Conservation (phyloP, 257 asterid genomes). For the Solanum piurae region DNA sequence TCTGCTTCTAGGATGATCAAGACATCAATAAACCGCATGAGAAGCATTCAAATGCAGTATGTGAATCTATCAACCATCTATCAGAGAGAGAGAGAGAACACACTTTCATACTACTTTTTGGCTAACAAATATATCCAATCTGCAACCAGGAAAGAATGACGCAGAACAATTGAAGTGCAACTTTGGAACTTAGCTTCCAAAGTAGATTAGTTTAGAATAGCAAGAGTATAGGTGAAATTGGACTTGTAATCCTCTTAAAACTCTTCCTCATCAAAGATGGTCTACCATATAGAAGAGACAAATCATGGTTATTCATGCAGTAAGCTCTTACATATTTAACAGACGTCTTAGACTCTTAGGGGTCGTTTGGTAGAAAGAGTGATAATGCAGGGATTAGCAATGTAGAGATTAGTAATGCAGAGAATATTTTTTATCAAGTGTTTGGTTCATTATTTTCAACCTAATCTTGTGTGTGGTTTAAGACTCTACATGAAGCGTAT, state of each 20-base stretch:
- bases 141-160: neutral
- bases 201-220: neutral
- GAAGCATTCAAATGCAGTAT: neutral
- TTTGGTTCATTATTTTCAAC: no score
- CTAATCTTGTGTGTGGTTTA: no score
- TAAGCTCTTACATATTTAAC: neutral
- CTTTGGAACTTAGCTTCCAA: neutral
- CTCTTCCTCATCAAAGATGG: neutral
- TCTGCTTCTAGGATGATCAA: neutral
- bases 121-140: neutral
- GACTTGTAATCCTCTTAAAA: neutral
- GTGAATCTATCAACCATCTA: no score
- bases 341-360: neutral
- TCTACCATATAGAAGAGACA: neutral
- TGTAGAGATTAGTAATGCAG: no score
- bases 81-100: neutral
- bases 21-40: neutral
- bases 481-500: no score
- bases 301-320: neutral
- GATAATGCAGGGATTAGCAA: no score
- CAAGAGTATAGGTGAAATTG: neutral
- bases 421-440: no score
- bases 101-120: neutral
- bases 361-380: no score
- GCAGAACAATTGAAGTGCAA: neutral